Percentiles rank a stretch among this genome's conserved stretches.
These are phyloP conservation scores for Salix caprea DNA, from an alignment of 345 rosid genomes.

Conservation along the genomic window DNA sequence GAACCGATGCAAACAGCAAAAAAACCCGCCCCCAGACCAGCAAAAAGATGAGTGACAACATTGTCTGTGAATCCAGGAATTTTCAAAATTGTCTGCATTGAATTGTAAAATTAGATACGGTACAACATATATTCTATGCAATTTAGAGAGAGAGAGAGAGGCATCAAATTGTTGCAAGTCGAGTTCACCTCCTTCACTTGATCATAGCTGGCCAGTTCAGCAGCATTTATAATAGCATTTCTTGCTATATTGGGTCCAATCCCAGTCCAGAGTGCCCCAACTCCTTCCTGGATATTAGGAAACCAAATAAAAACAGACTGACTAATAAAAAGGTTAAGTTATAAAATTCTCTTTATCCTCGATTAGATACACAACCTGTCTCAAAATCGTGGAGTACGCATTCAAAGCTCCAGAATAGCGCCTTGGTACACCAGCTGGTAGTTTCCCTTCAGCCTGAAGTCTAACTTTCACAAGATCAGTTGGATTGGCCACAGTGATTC, in stretches of 20 bases:
- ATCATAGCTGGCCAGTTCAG: constrained; percentile 97
- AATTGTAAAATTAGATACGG: constrained; percentile 10
- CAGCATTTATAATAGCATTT: constrained; percentile 94
- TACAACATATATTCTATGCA: background rate
- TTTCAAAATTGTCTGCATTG: constrained; percentile 76
- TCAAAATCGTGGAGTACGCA: constrained; percentile 89
- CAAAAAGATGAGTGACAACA: constrained; percentile 78
- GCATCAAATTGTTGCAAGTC: background rate
- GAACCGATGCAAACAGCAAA: constrained; percentile 97
- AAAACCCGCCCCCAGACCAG: constrained; percentile 98
- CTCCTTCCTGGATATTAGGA: constrained; percentile 68
- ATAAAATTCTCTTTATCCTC: constrained; percentile 11
- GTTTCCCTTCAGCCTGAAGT: constrained; percentile 97
- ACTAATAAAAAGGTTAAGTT: background rate
- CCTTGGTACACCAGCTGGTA: constrained; percentile 87
- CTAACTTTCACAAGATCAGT: constrained; percentile 99
- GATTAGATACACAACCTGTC: constrained; percentile 56
- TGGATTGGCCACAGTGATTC: constrained; percentile 81
- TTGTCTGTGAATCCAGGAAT: constrained; percentile 95
- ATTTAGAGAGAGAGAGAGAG: background rate
- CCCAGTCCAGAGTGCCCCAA: constrained; percentile 93
- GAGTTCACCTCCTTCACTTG: constrained; percentile 78
- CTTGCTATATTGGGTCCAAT: constrained; percentile 92
- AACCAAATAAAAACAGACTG: constrained; percentile 20
- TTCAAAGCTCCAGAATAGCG: constrained; percentile 89